Evolutionary conservation across 768 basidiomycete species (phyloP).

Genomic region (Termitomyces heimii): DNA sequence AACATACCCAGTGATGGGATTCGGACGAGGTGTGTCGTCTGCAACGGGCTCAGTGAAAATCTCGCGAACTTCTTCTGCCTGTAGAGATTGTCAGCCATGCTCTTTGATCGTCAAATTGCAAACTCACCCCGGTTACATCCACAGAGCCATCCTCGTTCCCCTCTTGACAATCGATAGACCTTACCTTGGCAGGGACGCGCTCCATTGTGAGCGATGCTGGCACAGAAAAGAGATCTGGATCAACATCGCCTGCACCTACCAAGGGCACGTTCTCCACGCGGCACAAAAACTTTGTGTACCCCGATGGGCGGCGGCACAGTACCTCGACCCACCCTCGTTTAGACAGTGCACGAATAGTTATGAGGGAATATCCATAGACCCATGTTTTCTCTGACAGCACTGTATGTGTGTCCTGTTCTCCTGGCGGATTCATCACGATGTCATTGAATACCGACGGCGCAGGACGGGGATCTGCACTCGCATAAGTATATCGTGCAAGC

Average conservation of each 20-base stretch:
- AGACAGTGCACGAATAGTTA: constrained; percentile 72
- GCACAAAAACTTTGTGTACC: constrained; percentile 79
- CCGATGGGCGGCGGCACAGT: constrained; percentile 79
- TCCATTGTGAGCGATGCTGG: constrained; percentile 74
- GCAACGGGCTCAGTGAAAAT: constrained; percentile 16
- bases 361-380: constrained; percentile 77
- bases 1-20: constrained; percentile 79
- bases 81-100: background rate
- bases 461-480: constrained; percentile 88
- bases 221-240: constrained; percentile 69
- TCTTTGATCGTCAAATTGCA: background rate
- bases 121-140: constrained; percentile 11
- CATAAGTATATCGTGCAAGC: constrained; percentile 92
- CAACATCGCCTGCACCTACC: constrained; percentile 78
- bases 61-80: constrained; percentile 23
- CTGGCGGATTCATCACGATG: constrained; percentile 61
- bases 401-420: constrained; percentile 29
- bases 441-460: constrained; percentile 74
- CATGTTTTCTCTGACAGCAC: constrained; percentile 66
- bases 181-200: constrained; percentile 34
- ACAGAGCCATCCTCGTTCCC: constrained; percentile 15
- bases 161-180: constrained; percentile 20
- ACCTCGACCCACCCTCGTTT: constrained; percentile 88
- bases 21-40: constrained; percentile 38
- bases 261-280: constrained; percentile 86